These are phyloP conservation scores for Aureobasidium melanogenum DNA, from an alignment of 2,329 filamentous ascomycete genomes.

Conservation along the genomic window DNA sequence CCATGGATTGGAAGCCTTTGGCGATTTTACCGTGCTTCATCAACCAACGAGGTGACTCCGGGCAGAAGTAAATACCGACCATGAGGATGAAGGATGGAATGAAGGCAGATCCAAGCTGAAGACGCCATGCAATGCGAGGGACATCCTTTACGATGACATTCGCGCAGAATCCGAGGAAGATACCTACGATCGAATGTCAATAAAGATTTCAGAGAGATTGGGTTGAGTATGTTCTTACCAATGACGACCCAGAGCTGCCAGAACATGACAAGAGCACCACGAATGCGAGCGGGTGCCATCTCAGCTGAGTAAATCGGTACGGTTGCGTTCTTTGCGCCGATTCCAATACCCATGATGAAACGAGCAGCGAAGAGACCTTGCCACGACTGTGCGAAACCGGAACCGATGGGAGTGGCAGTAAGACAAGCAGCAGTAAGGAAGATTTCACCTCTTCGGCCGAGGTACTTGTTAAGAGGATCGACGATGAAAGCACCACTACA, in stretches of 20 bases:
- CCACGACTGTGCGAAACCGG: conserved; percentile 49
- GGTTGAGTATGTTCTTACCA: conserved; percentile 6
- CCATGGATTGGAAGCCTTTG: conserved; percentile 36
- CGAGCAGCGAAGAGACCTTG: conserved; percentile 54
- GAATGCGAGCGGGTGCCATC: conserved; percentile 42
- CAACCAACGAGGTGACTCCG: conserved; percentile 32
- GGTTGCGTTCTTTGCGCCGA: conserved; percentile 38
- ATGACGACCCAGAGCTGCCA: conserved; percentile 59
- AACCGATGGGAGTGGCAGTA: conserved; percentile 57
- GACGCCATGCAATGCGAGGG: conserved; percentile 53
- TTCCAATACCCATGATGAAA: conserved; percentile 59
- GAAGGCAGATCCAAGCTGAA: conserved; percentile 61
- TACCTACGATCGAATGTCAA: conserved; percentile 23
- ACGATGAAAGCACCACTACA: conserved; percentile 23
- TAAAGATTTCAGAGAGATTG: not conserved
- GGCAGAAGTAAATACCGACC: conserved; percentile 27
- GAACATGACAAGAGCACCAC: conserved; percentile 65
- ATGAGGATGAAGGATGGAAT: conserved; percentile 30
- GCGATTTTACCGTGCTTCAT: conserved; percentile 39
- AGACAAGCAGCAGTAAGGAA: conserved; percentile 47
- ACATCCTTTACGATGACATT: conserved; percentile 56
- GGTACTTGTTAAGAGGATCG: conserved; percentile 22
- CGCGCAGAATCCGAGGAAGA: conserved; percentile 57
- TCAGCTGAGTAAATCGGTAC: conserved; percentile 36
- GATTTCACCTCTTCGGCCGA: conserved; percentile 29